Base-by-base conservation (phyloP, 768 basidiomycete species). In the Coprinopsis cinerea region DNA sequence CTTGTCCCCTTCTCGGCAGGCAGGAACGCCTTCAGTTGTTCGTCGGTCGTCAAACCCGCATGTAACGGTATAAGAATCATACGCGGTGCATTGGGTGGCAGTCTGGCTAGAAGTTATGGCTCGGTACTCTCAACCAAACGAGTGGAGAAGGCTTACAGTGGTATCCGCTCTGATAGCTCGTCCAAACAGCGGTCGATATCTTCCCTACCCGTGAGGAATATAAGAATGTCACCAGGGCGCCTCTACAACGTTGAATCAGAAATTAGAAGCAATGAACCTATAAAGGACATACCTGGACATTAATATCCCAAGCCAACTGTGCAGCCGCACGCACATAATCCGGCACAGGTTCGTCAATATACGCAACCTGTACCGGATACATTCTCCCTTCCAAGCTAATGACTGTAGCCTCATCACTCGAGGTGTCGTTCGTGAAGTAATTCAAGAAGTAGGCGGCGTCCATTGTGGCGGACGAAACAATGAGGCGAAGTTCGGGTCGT, bases 391-490 rank as follows among this genome's bases (percentile, higher is more conserved):
- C 94, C 27, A 98, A 69, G 61, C 88, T 90, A 57, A 97, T 77
- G 51, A 98, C 87, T 1, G 78, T 82, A 0, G 88, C 88, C 50
- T 90, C 91, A 51, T 82, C 76, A 1, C 74, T 57, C n/a, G 75
- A 71, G 15, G 72, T 74, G 17, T 76, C 76, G 1, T 79, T 70
- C 26, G 83, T 82, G 66, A 99, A 99, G 65, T 93, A 98, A 46
- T 94, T 85, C 32, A 85, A 68, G 61, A 99, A 94, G 6, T 85
- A 81, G 26, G 80, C 77, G 18, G 95, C 95, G 62, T 99, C 96
- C 22, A 99, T 82, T 0, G 96, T 99, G 2, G 96, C 96, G 3
- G 93, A 96, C 10, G 96, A 98, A 26, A 98, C 84, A 32, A 99
- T 85, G 27, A 99, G 71, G 22, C 96, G 79, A 40, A 99, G 79